Conservation (phyloP, 768 basidiomycete species). For the Chlorophyllum brunneum region DNA sequence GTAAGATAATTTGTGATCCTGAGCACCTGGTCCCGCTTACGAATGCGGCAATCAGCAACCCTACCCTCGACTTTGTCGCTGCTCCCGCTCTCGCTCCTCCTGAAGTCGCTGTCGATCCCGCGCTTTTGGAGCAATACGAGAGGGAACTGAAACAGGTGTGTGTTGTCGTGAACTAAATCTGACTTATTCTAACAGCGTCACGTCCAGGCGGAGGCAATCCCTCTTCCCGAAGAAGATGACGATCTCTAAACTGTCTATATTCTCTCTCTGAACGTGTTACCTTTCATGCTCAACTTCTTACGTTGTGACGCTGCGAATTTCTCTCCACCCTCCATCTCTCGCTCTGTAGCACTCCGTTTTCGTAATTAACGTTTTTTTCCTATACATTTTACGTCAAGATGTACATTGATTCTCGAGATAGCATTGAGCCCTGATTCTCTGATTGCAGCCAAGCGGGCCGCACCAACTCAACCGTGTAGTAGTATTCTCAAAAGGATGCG, state of each 20-base stretch:
- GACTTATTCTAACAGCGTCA: conserved; percentile 1
- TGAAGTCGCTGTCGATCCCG: conserved; percentile 80
- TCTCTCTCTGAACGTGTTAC: conserved; percentile 13
- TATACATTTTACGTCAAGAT: conserved; percentile 2
- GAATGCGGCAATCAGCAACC: conserved; percentile 51
- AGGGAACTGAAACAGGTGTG: conserved; percentile 67
- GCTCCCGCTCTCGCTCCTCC: conserved; percentile 94
- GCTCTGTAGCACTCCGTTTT: conserved; percentile 13
- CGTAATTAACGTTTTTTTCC: conserved; percentile 19
- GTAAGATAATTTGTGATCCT: conserved; percentile 40
- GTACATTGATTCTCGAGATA: background rate
- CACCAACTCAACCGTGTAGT: background rate
- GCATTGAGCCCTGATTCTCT: background rate
- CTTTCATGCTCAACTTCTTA: conserved; percentile 18
- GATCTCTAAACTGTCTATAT: conserved; percentile 50
- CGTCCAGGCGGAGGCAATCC: conserved; percentile 77
- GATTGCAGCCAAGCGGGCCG: too few relatives aligned
- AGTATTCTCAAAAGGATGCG: background rate
- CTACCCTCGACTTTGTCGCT: conserved; percentile 89
- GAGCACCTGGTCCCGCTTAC: background rate
- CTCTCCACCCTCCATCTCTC: conserved; percentile 17
- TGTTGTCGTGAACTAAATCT: conserved; percentile 10
- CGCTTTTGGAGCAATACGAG: conserved; percentile 77
- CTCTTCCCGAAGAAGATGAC: conserved; percentile 97
- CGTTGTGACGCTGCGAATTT: conserved; percentile 26